Base-by-base conservation (phyloP, 768 basidiomycete genomes). In the Xerocomellus intermedius region DNA sequence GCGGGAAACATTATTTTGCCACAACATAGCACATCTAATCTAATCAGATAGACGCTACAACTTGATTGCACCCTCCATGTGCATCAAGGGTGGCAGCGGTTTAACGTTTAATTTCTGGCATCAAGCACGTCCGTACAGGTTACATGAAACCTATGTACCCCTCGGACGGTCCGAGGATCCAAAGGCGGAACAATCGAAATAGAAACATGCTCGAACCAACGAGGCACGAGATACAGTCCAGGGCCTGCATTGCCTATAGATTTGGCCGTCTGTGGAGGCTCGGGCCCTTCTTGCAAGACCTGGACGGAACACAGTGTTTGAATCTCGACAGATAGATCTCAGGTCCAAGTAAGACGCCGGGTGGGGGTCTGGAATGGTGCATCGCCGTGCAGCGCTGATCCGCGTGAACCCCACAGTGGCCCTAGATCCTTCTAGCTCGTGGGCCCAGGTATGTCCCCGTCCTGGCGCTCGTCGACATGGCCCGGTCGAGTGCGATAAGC, bases 401-500 rank as follows among this genome's bases (percentile, higher is more conserved):
- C 19, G 26, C 8, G 17, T 22, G 26, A 58, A 51, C 35, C 49
- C 56, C 60, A 42, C 39, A 42, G 38, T 8, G 17, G 39, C 2
- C 26, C 21, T 21, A 39, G 45, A 37, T 19, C 5, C 13, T 14
- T 26, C 51, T 39, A 30, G 46, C 42, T 24, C 54, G 46, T 48
- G 39, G 50, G 48, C 3, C 24, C 42, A 52, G 8, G 6, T 28
- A 12, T 42, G 35, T n/a, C n/a, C 12, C 17, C 43, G 35, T 48
- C n/a, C 38, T 30, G 24, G n/a, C 33, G 45, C 44, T 39, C 38
- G 32, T 44, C 54, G 44, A 43, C 30, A 22, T 9, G 49, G 24
- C 22, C n/a, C 41, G 21, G 32, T 44, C 52, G 39, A 52, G 33
- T 42, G 52, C 52, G 63, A 63, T 57, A 59, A 62, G 62, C 43